Conservation (phyloP, 2,329 filamentous ascomycete species). For the Ceratocystis variospora region DNA sequence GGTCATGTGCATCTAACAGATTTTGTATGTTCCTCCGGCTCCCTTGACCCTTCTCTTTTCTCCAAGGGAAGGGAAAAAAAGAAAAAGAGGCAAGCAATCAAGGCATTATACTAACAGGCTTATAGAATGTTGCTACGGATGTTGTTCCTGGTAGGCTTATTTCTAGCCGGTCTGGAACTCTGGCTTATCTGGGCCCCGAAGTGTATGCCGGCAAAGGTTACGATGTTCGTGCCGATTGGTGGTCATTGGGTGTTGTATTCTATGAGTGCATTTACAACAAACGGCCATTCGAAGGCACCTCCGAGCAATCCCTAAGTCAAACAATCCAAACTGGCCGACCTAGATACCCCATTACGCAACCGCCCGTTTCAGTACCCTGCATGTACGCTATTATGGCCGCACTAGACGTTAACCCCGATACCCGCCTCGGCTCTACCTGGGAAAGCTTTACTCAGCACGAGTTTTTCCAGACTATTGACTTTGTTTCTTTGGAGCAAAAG, state of each 20-base stretch:
- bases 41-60: background rate
- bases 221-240: slow-evolving; percentile 87
- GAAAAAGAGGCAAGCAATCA: background rate
- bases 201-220: slow-evolving; percentile 89
- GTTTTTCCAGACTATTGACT: slow-evolving; percentile 80
- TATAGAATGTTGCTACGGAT: slow-evolving; percentile 89
- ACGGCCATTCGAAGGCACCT: slow-evolving; percentile 87
- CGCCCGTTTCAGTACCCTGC: slow-evolving; percentile 76
- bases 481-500: slow-evolving; percentile 70
- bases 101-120: slow-evolving; percentile 26
- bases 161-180: slow-evolving; percentile 89
- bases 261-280: slow-evolving; percentile 99
- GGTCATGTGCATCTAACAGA: slow-evolving; percentile 95
- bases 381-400: slow-evolving; percentile 77
- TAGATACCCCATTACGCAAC: slow-evolving; percentile 82
- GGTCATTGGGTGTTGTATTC: slow-evolving; percentile 94
- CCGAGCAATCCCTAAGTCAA: slow-evolving; percentile 63
- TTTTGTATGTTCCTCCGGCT: slow-evolving; percentile 51
- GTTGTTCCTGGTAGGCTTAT: slow-evolving; percentile 67
- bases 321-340: slow-evolving; percentile 71
- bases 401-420: slow-evolving; percentile 64
- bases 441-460: slow-evolving; percentile 75
- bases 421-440: slow-evolving; percentile 75
- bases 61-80: background rate
- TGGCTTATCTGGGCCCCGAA: slow-evolving; percentile 91